These are phyloP conservation scores for Calonectria hongkongensis DNA, from an alignment of 2,329 filamentous ascomycete genomes.

Conservation along the genomic window DNA sequence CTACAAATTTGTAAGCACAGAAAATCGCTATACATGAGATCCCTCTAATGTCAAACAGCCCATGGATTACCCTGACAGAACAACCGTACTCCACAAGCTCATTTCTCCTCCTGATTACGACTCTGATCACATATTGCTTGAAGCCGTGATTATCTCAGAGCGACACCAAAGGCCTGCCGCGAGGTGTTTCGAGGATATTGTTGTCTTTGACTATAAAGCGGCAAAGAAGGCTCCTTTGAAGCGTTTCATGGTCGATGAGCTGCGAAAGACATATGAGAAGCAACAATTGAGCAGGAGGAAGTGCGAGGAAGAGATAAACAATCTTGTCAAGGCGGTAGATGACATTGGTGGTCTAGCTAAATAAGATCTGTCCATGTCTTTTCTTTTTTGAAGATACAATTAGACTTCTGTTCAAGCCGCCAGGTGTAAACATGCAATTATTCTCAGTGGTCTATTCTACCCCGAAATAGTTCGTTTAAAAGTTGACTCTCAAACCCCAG, in stretches of 20 bases:
- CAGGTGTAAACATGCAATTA: too few relatives aligned
- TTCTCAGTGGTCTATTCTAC: too few relatives aligned
- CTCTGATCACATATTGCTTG: conserved; percentile 72
- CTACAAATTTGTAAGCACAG: conserved; percentile 86
- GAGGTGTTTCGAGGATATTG: conserved; percentile 76
- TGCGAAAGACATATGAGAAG: conserved; percentile 60
- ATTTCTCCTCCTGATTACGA: conserved; percentile 66
- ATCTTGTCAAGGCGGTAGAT: conserved; percentile 22
- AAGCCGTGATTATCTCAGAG: conserved; percentile 84
- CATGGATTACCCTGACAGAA: conserved; percentile 87
- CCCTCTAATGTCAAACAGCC: conserved; percentile 70
- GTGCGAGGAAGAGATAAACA: conserved; percentile 44
- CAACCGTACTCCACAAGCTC: conserved; percentile 90
- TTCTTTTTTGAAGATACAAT: neutral
- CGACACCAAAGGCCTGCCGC: conserved; percentile 83
- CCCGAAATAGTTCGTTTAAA: neutral
- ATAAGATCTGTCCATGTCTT: neutral
- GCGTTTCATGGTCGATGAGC: conserved; percentile 62
- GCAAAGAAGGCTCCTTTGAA: conserved; percentile 63
- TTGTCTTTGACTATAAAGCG: conserved; percentile 57
- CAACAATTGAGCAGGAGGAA: conserved; percentile 54
- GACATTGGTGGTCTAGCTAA: conserved; percentile 22
- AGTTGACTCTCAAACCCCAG: conserved; percentile 33
- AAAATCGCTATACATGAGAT: neutral
- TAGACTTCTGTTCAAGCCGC: neutral